Base-by-base conservation (phyloP, 805 yeast genomes). In the Sugiyamaella marilandica region DNA sequence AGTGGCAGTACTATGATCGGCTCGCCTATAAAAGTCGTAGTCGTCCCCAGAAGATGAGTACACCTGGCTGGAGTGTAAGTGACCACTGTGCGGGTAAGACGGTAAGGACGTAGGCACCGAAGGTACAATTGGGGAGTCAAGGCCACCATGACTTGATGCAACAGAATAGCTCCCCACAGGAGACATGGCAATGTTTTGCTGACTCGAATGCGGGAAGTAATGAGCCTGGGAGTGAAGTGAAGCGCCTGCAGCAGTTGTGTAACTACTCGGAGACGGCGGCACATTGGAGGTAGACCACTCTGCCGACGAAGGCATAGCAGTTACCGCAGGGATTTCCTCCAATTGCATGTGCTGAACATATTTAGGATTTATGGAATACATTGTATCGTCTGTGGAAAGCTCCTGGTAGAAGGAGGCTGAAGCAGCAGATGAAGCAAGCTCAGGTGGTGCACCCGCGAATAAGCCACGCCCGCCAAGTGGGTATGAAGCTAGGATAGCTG, bases 301-400 rank as follows among this genome's bases (percentile, higher is more conserved):
- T 21, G 47, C 35, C 13, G 50, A 47, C 14, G 49, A 26, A 7
- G 53, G 41, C 53, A 53, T 49, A 2, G 16, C n/a, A 19, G 26
- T 13, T 5, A 31, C 21, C 10, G 36, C 41, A 11, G 16, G 10
- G 2, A 35, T 19, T 9, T 50, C 53, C n/a, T 50, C 53, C 13
- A 41, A 18, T 41, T 45, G 53, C 33, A 31, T 18, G n/a, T 50
- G 52, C 32, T 50, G 52, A 24, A 41, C 49, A 29, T 50, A 46
- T 21, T 50, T 48, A 9, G 53, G 53, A 18, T 50, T 33, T 10
- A 50, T 29, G 21, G 36, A 31, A 10, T 33, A 31, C 36, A 50
- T 16, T 16, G 50, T 21, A 16, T 50, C 53, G 19, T 50, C 52
- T n/a, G 41, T 14, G 14, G 44, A 14, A 14, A 35, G 41, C 5